These are phyloP conservation scores for Dispira parvispora DNA, from an alignment of 192 early-diverging fungal species.

Conservation along the genomic window DNA sequence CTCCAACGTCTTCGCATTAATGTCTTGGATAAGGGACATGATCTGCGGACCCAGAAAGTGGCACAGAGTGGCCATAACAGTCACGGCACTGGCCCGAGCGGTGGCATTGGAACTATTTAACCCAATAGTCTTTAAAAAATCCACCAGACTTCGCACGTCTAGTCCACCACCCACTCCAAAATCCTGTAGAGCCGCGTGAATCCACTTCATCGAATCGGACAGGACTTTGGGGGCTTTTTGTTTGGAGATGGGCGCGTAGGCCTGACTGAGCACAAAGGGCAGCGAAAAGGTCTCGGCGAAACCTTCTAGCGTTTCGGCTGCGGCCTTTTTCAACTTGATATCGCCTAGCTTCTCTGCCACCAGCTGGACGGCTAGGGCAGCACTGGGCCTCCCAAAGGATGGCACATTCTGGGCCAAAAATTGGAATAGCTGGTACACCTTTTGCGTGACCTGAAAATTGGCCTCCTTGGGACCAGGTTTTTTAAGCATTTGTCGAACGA, in stretches of 20 bases:
- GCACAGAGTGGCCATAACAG: conserved; percentile 64
- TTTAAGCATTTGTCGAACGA: conserved; percentile 59
- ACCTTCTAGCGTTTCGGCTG: conserved; percentile 57
- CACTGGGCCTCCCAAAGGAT: conserved; percentile 54
- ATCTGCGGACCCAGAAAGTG: conserved; percentile 70
- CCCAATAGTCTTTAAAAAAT: conserved; percentile 56
- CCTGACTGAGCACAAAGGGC: conserved; percentile 62
- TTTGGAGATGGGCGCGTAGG: conserved; percentile 57
- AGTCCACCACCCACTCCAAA: conserved; percentile 72
- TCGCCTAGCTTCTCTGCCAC: conserved; percentile 89
- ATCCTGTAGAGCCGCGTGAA: conserved; percentile 66
- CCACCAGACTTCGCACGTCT: conserved; percentile 57
- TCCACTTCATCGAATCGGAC: conserved; percentile 75
- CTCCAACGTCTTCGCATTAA: conserved; percentile 63
- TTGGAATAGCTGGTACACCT: conserved; percentile 58
- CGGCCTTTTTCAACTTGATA: conserved; percentile 77
- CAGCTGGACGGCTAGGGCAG: conserved; percentile 48
- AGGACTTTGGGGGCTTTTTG: conserved; percentile 83
- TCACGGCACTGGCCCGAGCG: conserved; percentile 64
- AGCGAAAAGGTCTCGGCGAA: conserved; percentile 64
- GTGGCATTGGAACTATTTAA: conserved; percentile 71
- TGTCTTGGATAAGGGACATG: conserved; percentile 70
- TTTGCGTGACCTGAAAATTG: conserved; percentile 84
- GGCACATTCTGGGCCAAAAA: conserved; percentile 38
- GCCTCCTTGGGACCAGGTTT: conserved; percentile 95